Conservation (phyloP, 2,329 filamentous ascomycete genomes). For the Ceratocystis cubensis region DNA sequence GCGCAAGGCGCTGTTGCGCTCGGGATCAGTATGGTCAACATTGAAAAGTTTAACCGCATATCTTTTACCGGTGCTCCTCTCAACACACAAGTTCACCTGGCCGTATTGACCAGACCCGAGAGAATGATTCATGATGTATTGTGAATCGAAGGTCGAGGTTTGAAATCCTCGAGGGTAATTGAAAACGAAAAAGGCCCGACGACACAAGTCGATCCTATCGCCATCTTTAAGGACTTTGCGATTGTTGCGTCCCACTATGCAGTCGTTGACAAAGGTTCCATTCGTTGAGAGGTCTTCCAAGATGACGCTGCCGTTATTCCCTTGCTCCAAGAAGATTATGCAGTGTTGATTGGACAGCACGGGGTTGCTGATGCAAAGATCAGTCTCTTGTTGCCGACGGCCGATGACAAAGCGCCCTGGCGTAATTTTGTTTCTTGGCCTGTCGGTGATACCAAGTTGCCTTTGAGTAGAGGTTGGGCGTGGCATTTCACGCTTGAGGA, state of each 20-base stretch:
- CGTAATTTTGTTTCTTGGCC: constrained; percentile 29
- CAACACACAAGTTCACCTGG: constrained; percentile 80
- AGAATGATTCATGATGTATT: constrained; percentile 73
- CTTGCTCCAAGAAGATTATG: constrained; percentile 51
- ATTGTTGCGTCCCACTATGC: constrained; percentile 81
- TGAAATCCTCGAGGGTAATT: constrained; percentile 58
- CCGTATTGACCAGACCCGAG: constrained; percentile 93
- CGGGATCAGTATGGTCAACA: constrained; percentile 49
- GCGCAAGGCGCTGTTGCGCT: constrained; percentile 47
- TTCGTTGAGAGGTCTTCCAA: constrained; percentile 92
- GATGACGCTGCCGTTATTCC: constrained; percentile 48
- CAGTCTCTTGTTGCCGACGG: constrained; percentile 26
- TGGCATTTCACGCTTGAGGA: constrained; percentile 62
- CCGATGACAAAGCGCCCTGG: constrained; percentile 17
- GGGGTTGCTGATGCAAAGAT: constrained; percentile 61
- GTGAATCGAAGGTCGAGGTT: constrained; percentile 65
- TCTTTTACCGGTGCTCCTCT: constrained; percentile 67
- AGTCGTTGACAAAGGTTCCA: constrained; percentile 91
- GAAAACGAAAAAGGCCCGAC: constrained; percentile 81
- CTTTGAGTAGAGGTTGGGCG: constrained; percentile 29
- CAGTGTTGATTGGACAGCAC: constrained; percentile 62
- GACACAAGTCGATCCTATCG: constrained; percentile 79
- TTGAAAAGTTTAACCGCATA: constrained; percentile 94
- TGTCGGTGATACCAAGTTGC: constrained; percentile 29
- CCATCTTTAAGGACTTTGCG: constrained; percentile 75